Conservation (phyloP, 306 rosid genomes). For the Acacia confusa region DNA sequence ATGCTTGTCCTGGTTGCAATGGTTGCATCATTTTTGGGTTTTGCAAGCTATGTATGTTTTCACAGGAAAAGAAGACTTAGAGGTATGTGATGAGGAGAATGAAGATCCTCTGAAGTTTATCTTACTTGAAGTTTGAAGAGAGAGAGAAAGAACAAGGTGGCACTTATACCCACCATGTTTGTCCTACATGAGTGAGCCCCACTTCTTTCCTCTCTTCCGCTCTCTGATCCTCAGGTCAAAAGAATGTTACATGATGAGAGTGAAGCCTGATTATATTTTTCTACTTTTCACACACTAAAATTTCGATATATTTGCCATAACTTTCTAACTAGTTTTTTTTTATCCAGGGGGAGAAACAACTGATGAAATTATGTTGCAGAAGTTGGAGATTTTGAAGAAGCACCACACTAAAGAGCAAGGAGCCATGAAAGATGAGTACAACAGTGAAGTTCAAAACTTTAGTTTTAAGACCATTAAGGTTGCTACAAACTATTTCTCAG, state of each 20-base stretch:
- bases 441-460: conserved; percentile 33
- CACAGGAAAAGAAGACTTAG: conserved; percentile 11
- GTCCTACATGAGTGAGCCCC: background rate
- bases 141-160: background rate
- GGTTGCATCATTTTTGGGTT: conserved; percentile 14
- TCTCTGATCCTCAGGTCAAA: background rate
- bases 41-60: conserved; percentile 4
- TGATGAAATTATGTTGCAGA: conserved; percentile 21
- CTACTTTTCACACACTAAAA: background rate
- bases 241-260: background rate
- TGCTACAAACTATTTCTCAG: conserved; percentile 46
- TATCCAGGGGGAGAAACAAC: conserved; percentile 19
- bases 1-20: conserved; percentile 10
- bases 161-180: background rate
- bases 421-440: conserved; percentile 26
- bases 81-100: background rate
- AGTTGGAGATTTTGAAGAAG: background rate
- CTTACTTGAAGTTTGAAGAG: background rate
- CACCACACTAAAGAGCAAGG: conserved; percentile 3
- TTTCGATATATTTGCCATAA: background rate
- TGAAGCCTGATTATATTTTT: background rate
- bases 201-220: background rate
- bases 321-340: background rate
- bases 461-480: conserved; percentile 30
- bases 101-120: background rate